Evolutionary conservation across 257 asterid genomes (phyloP), one percentile per base, ranked within the genome.

Genomic region (Anisodus tanguticus): DNA sequence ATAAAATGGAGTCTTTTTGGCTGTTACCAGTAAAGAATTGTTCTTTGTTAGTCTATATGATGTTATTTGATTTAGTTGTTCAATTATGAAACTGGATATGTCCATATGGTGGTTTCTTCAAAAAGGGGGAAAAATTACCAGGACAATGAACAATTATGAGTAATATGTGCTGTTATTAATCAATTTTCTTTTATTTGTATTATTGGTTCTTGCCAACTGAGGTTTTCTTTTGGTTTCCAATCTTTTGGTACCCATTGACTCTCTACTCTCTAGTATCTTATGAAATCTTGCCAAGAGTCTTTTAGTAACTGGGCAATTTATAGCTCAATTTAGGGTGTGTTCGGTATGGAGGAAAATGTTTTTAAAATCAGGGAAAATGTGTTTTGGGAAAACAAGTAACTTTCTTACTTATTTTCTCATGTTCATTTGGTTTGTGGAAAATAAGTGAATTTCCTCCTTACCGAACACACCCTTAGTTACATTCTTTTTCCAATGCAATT

Each of bases 61-160:
- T 49, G 84, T 81, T 84, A 37, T 69, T 80, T 91, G 85, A 55
- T 87, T 87, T 87, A 68, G 86, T 82, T 80, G 83, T 87, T 90
- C 80, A 87, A 82, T 87, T 49, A 53, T 59, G 88, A 45, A 72
- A 8, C 72, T 85, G 85, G 85, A 82, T 31, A 31, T 88, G 8
- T 35, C 82, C 79, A 82, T 85, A 85, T 79, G 79, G 71, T 86
- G 74, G 81, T 79, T 91, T 84, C 58, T 83, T 78, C 69, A 89
- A 66, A 68, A 86, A 68, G 7, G 79, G 57, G 84, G 84, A 79
- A 81, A 41, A 41, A 72, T 77, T 87, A 59, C 57, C 82, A 64
- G 88, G 87, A 85, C 86, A 88, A 82, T 89, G 88, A 87, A 85
- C 84, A 85, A 39, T 81, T 45, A 68, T 84, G 60, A 85, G 70